A percentile compares a stretch with the other conserved stretches of the same genome.
Conservation (phyloP, 345 rosid species). For the Boechera retrofracta region DNA sequence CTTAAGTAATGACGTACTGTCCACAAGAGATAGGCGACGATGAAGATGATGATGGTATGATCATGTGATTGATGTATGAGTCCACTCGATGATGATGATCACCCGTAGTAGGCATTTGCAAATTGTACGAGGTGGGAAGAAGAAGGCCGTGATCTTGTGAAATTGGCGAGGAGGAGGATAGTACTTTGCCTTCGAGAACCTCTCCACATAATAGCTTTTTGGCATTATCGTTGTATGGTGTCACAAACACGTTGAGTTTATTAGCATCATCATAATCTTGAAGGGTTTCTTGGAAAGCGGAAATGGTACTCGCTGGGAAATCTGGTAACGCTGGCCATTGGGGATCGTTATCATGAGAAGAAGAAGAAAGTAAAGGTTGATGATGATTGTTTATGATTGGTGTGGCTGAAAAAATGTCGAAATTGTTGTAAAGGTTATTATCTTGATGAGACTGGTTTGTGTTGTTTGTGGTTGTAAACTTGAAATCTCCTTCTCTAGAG, state of each 20-base stretch:
- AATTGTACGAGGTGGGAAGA: conserved; percentile 48
- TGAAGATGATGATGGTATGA: conserved; percentile 57
- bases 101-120: conserved; percentile 34
- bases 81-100: conserved; percentile 50
- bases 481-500: conserved; percentile 55
- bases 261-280: conserved; percentile 40
- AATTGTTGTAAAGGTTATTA: conserved; percentile 33
- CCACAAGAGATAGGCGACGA: conserved; percentile 51
- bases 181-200: conserved; percentile 54
- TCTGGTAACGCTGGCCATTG: conserved; percentile 45
- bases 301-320: conserved; percentile 41
- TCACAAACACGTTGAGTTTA: conserved; percentile 31
- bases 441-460: conserved; percentile 39
- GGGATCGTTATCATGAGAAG: conserved; percentile 20
- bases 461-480: conserved; percentile 35
- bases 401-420: conserved; percentile 30
- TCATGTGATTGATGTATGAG: conserved; percentile 62
- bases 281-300: conserved; percentile 41
- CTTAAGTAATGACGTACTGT: conserved; percentile 48
- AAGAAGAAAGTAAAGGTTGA: conserved; percentile 22
- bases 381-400: conserved; percentile 19
- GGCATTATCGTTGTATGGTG: conserved; percentile 44
- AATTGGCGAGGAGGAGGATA: conserved; percentile 33
- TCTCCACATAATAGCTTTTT: conserved; percentile 58
- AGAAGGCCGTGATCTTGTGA: conserved; percentile 37